Base-by-base conservation (phyloP, 2,329 filamentous ascomycete species). In the Sporothrix euskadiensis region DNA sequence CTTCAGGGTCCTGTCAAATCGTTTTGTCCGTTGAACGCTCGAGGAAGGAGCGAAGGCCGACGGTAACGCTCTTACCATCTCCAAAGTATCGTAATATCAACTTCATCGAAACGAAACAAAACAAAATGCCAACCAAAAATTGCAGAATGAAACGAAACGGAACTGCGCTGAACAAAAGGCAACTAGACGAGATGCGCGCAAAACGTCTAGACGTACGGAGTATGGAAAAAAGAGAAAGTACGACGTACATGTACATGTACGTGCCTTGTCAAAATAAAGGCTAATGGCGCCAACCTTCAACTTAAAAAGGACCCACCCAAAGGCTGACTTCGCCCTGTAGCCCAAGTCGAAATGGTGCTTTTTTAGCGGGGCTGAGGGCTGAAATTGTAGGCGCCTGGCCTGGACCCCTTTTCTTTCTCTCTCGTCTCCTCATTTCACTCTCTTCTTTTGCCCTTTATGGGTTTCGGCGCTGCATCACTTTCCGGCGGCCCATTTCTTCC, bases 331-430 rank as follows among this genome's bases (percentile, higher is more conserved):
- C n/a, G 61, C 61, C 39, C 61, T 47, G 39, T 8, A 47, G 19
- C 30, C 32, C 16, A 22, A 35, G 65, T 30, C 65, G 44, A 68
- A 68, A 52, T 16, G 30, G 44, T 52, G 59, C 61, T 19, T 44
- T 44, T 65, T 66, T 66, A 66, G 61, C 39, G 61, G 61, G 61
- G 61, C 61, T 66, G 39, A 66, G 59, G 61, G 61, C 61, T 47
- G 61, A 66, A 66, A 47, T 66, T 47, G 39, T 39, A 47, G 39
- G 39, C 22, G 61, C n/a, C 39, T 30, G 61, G 35, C 5, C 59
- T 12, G 26, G n/a, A 1, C 14, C 39, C 39, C n/a, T 6, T 30
- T 16, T 66, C 14, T 30, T 66, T 4, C 39, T 22, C 19, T 16
- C n/a, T 44, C 6, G 30, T 30, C 22, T 47, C 39, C n/a, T 30